Evolutionary conservation across 1,139 yeast species (phyloP), one percentile per base, ranked within the genome.

Genomic region (Scheffersomyces lignicola): DNA sequence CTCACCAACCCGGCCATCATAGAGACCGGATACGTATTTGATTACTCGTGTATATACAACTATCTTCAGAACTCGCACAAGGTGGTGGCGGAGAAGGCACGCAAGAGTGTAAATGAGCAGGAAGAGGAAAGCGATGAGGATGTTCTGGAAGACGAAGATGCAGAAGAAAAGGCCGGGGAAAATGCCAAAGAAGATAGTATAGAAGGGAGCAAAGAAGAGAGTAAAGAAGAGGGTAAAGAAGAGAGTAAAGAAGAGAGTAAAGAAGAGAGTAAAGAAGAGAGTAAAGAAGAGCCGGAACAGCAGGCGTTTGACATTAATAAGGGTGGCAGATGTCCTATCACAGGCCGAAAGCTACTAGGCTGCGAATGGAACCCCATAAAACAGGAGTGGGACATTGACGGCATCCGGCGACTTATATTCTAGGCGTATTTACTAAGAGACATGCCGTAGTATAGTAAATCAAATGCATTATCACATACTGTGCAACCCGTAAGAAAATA

Each of bases 21-120:
- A 29, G 97, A 90, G 53, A 88, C 97, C 0, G 98, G 98, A 0
- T 80, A 80, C 44, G 95, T 89, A 0, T 86, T 85, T 47, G 90
- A 96, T 58, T 90, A 90, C 55, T 78, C 88, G 9, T 92, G 98
- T 58, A 88, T 90, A 14, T 79, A 79, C 52, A 75, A 77, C 37
- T 77, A 79, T 50, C 68, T 90, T 33, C 69, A 73, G 23, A 61
- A 66, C 36, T 69, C 76, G 1, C 74, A 69, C 41, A 63, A 64
- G 24, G 46, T 64, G 4, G 64, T 63, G 7, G 50, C 57, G 4
- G 53, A 52, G 26, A 56, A 48, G 33, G 27, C 41, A 10, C 43
- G 43, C 16, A 34, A 35, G 8, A 38, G 29, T 3, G 34, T 39
- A 13, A 32, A 36, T 2, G 44, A 35, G 11, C 51, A 37, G 1